phyloP scores from a whole-genome alignment of 805 yeast species.

The Wickerhamiella domercqiae region DNA sequence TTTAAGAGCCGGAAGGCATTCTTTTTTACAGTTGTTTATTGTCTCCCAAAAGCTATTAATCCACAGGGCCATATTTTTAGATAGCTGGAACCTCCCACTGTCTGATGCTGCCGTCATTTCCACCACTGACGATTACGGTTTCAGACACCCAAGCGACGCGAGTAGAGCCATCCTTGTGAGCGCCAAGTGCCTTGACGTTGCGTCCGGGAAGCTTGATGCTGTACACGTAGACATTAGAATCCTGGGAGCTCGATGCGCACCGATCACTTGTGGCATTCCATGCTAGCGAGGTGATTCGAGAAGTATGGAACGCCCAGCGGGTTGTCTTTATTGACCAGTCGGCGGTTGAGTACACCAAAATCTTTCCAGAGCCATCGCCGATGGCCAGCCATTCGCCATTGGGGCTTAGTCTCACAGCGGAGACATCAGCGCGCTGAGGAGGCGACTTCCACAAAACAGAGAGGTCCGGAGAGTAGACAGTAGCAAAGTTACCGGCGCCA shows the following conservation, averaged over 20 bases:
- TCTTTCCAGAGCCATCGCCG: constrained; percentile 80
- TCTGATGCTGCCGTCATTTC: constrained; percentile 70
- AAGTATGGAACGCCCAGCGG: constrained; percentile 92
- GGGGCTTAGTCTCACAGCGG: constrained; percentile 54
- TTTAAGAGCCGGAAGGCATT: too few species aligned
- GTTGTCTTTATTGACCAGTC: constrained; percentile 48
- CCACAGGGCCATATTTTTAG: too few species aligned
- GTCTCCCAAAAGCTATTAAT: too few species aligned
- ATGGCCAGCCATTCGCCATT: constrained; percentile 56
- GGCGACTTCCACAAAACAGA: constrained; percentile 25
- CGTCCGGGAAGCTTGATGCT: constrained; percentile 65
- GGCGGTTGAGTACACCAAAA: constrained; percentile 45
- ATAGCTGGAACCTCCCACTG: too few species aligned
- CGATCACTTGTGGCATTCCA: constrained; percentile 69
- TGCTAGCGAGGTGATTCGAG: constrained; percentile 56
- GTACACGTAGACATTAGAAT: constrained; percentile 65
- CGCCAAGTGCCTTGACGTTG: constrained; percentile 55
- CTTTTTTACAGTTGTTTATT: too few species aligned
- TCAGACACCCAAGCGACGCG: constrained; percentile 51
- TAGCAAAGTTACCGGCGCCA: constrained; percentile 33
- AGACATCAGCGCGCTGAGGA: constrained; percentile 45
- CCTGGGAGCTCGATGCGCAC: constrained; percentile 68
- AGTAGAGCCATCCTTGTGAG: constrained; percentile 80
- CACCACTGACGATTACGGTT: constrained; percentile 46
- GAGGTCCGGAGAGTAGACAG: constrained; percentile 28